Evolutionary conservation across 371 early-diverging fungal genomes (phyloP).

Genomic region (Blakeslea trispora): DNA sequence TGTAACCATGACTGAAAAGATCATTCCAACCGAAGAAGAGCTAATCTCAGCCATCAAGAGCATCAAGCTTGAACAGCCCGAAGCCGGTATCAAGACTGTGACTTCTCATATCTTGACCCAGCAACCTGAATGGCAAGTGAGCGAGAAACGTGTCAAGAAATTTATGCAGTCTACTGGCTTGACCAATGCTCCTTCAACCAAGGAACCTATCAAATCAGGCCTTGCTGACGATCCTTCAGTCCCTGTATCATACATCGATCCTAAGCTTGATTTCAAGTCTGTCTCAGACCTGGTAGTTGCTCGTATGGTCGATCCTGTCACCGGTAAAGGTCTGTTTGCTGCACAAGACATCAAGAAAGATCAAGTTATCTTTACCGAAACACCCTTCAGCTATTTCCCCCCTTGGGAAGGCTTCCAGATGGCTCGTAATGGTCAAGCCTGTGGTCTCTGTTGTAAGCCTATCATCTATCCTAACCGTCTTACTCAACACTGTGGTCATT

Average conservation of each 20-base stretch:
- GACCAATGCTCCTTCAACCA: slow-evolving; percentile 14
- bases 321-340: slow-evolving; percentile 68
- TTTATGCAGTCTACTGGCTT: slow-evolving; percentile 58
- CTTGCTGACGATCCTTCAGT: slow-evolving; percentile 59
- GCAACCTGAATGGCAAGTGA: slow-evolving; percentile 61
- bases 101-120: slow-evolving; percentile 40
- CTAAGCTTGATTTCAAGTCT: slow-evolving; percentile 50
- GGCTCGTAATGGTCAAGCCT: slow-evolving; percentile 53
- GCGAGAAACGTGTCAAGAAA: slow-evolving; percentile 71
- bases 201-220: slow-evolving; percentile 43
- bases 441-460: slow-evolving; percentile 62
- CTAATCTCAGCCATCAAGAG: slow-evolving; percentile 43
- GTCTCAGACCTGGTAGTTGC: slow-evolving; percentile 44
- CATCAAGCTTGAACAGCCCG: slow-evolving; percentile 54
- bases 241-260: slow-evolving; percentile 65
- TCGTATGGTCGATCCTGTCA: slow-evolving; percentile 60
- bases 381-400: slow-evolving; percentile 66
- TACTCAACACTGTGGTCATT: slow-evolving; percentile 51
- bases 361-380: slow-evolving; percentile 58
- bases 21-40: slow-evolving; percentile 41
- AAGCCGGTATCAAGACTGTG: slow-evolving; percentile 63
- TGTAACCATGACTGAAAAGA: slow-evolving; percentile 32
- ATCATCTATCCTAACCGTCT: slow-evolving; percentile 39
- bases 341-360: slow-evolving; percentile 57
- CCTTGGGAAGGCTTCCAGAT: slow-evolving; percentile 59